Conservation (phyloP, 208 protist genomes). For the Leptomonas seymouri region DNA sequence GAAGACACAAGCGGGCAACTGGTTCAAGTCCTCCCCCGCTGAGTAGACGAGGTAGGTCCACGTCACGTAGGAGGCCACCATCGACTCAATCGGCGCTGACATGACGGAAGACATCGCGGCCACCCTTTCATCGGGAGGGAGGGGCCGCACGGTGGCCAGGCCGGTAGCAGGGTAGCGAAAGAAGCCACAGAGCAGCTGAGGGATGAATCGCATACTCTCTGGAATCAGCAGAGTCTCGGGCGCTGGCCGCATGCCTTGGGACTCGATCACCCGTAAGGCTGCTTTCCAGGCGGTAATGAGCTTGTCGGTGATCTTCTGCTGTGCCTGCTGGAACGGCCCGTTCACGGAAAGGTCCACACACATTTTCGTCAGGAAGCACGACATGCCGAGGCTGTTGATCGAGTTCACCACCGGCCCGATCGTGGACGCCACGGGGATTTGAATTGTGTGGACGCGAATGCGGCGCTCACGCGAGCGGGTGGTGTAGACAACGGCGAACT, state of each 20-base stretch:
- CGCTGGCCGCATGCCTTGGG: constrained; percentile 39
- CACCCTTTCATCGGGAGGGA: constrained; percentile 73
- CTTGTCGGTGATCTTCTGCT: constrained; percentile 61
- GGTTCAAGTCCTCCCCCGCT: constrained; percentile 44
- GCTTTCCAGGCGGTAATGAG: constrained; percentile 52
- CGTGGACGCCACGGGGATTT: constrained; percentile 54
- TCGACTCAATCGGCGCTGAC: constrained; percentile 60
- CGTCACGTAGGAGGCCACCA: constrained; percentile 67
- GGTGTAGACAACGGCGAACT: constrained; percentile 85
- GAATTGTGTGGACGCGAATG: constrained; percentile 87
- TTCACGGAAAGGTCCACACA: constrained; percentile 66
- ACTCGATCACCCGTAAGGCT: constrained; percentile 50
- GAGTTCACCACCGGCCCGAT: constrained; percentile 73
- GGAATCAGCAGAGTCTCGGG: constrained; percentile 66
- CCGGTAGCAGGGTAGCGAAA: constrained; percentile 65
- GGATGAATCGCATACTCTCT: constrained; percentile 76
- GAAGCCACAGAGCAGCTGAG: constrained; percentile 81
- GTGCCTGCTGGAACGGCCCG: constrained; percentile 59
- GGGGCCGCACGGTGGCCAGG: constrained; percentile 37
- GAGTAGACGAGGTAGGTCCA: constrained; percentile 81
- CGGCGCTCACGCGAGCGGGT: constrained; percentile 72
- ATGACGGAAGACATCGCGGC: constrained; percentile 78
- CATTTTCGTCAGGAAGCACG: constrained; percentile 75
- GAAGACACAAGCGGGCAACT: constrained; percentile 60
- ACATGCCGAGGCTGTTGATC: constrained; percentile 65